Percentiles rank a stretch among this genome's conserved stretches.
Evolutionary conservation across 208 protist species (phyloP).

Genomic region (Leishmania turanica): DNA sequence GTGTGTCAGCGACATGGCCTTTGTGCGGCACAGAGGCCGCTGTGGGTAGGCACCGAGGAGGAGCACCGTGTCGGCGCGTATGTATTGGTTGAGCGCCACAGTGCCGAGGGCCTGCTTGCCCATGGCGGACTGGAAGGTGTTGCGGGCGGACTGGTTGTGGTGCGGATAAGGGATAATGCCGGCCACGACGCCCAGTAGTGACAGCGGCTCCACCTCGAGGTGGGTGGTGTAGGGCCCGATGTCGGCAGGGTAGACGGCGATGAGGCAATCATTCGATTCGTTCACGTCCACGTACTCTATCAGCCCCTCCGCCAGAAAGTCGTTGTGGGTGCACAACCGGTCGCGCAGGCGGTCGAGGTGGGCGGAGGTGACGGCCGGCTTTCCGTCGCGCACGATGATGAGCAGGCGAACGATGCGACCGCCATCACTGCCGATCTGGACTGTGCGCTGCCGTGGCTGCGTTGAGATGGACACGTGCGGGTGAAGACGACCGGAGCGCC

Average conservation of each 20-base stretch:
- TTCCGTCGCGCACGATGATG: conserved; percentile 69
- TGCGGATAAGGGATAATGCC: conserved; percentile 99
- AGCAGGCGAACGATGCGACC: conserved; percentile 83
- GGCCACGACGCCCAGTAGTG: conserved; percentile 91
- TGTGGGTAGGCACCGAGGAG: conserved; percentile 99
- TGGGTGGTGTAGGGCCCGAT: conserved; percentile 93
- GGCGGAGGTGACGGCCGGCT: conserved; percentile 53
- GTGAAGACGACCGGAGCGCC: conserved; percentile 78
- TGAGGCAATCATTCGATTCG: conserved; percentile 98
- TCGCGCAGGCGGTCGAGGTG: conserved; percentile 69
- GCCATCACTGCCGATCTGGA: conserved; percentile 89
- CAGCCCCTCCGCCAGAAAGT: conserved; percentile 92
- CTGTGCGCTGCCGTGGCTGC: conserved; percentile 74
- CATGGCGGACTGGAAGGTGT: conserved; percentile 99
- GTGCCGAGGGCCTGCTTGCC: conserved; percentile 99
- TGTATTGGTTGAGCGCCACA: conserved; percentile 95
- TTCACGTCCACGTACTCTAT: conserved; percentile 99
- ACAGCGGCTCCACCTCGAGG: conserved; percentile 92
- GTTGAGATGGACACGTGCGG: conserved; percentile 86
- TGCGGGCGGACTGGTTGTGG: conserved; percentile 99
- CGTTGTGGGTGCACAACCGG: conserved; percentile 72
- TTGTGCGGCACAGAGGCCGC: conserved; percentile 96
- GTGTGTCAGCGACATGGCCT: conserved; percentile 96
- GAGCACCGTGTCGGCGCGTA: conserved; percentile 98
- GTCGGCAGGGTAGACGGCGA: conserved; percentile 94